A percentile compares a stretch with the other conserved stretches of the same genome.
Evolutionary conservation across 2,329 filamentous ascomycete species (phyloP).

Genomic region (Lasiodiplodia hormozganensis): DNA sequence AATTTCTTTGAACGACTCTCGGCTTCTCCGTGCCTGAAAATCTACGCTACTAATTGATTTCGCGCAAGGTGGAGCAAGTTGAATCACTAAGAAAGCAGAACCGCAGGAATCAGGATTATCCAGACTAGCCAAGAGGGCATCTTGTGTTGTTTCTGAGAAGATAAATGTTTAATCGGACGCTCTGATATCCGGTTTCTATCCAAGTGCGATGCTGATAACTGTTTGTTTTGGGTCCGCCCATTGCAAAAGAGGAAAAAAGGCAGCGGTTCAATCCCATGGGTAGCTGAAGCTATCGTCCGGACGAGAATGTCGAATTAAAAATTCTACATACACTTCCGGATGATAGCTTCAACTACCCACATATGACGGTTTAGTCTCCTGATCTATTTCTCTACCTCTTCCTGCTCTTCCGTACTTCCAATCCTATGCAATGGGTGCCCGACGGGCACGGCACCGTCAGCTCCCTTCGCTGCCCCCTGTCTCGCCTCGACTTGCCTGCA

Average conservation of each 20-base stretch:
- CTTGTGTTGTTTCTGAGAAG: too few species aligned
- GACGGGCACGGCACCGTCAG: background rate
- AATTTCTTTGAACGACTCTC: slow-evolving; percentile 6
- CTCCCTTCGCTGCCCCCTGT: slow-evolving; percentile 52
- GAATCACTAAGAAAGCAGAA: too few species aligned
- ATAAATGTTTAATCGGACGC: too few species aligned
- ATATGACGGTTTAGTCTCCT: background rate
- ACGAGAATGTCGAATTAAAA: too few species aligned
- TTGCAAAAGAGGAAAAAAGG: background rate
- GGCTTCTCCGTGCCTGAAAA: background rate
- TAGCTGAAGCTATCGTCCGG: background rate
- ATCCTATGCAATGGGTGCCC: slow-evolving; percentile 48
- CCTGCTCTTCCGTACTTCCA: slow-evolving; percentile 64
- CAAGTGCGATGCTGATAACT: too few species aligned
- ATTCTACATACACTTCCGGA: too few species aligned
- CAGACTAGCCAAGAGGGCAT: too few species aligned
- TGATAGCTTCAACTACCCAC: too few species aligned
- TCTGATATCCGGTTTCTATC: too few species aligned
- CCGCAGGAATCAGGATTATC: too few species aligned
- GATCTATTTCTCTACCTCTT: slow-evolving; percentile 61
- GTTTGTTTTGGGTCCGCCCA: background rate
- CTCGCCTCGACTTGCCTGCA: slow-evolving; percentile 68
- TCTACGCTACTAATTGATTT: background rate
- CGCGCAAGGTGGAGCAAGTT: background rate
- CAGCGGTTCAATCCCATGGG: background rate